Conservation (phyloP, 2,329 filamentous ascomycete species). For the Periconia sp. region DNA sequence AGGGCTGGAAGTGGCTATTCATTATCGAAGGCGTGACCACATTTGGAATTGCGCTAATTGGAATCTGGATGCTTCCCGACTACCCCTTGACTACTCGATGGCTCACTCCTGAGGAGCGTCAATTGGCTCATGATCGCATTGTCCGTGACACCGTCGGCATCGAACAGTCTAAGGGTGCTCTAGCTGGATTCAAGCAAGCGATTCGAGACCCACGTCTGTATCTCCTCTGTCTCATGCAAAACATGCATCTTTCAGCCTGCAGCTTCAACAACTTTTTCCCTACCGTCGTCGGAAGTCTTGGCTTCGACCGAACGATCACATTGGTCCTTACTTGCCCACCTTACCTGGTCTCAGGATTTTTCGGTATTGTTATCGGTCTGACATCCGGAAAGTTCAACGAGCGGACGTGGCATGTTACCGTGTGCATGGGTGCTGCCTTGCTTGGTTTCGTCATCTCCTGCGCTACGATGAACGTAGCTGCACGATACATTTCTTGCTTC, state of each 20-base stretch:
- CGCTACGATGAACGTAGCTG: conserved; percentile 33
- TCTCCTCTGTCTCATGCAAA: conserved; percentile 42
- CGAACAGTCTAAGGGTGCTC: conserved; percentile 12
- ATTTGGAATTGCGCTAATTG: conserved; percentile 32
- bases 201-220: conserved; percentile 35
- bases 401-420: conserved; percentile 58
- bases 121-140: conserved; percentile 43
- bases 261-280: conserved; percentile 43
- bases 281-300: conserved; percentile 44
- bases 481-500: conserved; percentile 36
- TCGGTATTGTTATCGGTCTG: conserved; percentile 57
- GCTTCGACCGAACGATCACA: conserved; percentile 44
- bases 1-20: conserved; percentile 47
- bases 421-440: conserved; percentile 48
- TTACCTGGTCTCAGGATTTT: conserved; percentile 54
- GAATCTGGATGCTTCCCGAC: conserved; percentile 36
- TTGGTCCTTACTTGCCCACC: conserved; percentile 54
- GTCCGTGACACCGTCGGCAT: conserved; percentile 57
- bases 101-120: conserved; percentile 54
- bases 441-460: conserved; percentile 49
- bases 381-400: conserved; percentile 58
- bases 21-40: conserved; percentile 44
- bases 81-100: conserved; percentile 50
- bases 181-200: conserved; percentile 36
- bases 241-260: conserved; percentile 34